Percentiles rank a stretch among this genome's conserved stretches.
Conservation (phyloP, 768 basidiomycete species). For the Termitomyces eurrhizus region DNA sequence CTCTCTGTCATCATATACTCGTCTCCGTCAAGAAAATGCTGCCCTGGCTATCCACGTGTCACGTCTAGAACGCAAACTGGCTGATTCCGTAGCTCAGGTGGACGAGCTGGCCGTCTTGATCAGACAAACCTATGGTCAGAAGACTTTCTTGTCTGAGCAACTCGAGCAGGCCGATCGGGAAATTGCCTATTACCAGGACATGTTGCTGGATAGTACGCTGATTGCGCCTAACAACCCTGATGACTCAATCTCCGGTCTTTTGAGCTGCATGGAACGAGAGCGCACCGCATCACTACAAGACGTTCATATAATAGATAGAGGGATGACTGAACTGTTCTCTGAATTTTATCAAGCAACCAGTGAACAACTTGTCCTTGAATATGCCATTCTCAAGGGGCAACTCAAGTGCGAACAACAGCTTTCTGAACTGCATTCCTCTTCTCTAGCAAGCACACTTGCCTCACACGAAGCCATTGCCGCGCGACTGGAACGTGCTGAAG, state of each 20-base stretch:
- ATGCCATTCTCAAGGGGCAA: slow-evolving; percentile 25
- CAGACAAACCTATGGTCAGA: slow-evolving; percentile 54
- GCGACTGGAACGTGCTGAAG: slow-evolving; percentile 36
- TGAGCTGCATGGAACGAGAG: slow-evolving; percentile 8
- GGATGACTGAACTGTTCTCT: slow-evolving; percentile 19
- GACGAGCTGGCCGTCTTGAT: slow-evolving; percentile 59
- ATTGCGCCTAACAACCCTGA: not conserved
- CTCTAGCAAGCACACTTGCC: slow-evolving; percentile 37
- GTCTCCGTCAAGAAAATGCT: slow-evolving; percentile 37
- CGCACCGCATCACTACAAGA: slow-evolving; percentile 2
- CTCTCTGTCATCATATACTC: slow-evolving; percentile 27
- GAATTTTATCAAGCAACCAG: slow-evolving; percentile 34
- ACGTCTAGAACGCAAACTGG: slow-evolving; percentile 65
- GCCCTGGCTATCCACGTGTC: slow-evolving; percentile 37
- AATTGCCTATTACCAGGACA: slow-evolving; percentile 21
- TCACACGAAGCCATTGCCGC: slow-evolving; percentile 39
- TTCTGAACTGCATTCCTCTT: slow-evolving; percentile 27
- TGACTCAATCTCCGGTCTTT: not conserved
- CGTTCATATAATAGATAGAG: slow-evolving; percentile 7
- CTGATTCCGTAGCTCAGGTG: slow-evolving; percentile 65
- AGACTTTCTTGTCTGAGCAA: slow-evolving; percentile 33
- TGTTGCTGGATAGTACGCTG: not conserved
- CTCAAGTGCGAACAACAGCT: slow-evolving; percentile 24
- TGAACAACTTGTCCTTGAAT: slow-evolving; percentile 31
- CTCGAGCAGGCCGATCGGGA: slow-evolving; percentile 32